Percentiles rank a stretch among this genome's conserved stretches.
Conservation (phyloP, 345 rosid genomes). For the Xanthoceras sorbifolium region DNA sequence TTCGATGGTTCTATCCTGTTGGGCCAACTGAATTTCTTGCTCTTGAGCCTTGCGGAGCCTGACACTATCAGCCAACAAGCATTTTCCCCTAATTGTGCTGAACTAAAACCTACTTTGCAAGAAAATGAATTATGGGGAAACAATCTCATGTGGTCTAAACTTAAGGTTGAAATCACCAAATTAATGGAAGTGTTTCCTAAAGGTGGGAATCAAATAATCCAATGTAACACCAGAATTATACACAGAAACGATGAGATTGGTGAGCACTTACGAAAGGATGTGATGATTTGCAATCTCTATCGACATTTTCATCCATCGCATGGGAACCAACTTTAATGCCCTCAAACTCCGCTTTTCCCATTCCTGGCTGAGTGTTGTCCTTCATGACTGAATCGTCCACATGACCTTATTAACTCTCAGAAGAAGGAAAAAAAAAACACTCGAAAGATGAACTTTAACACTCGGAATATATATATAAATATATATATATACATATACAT, state of each 20-base stretch:
- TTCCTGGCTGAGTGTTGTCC: conserved; percentile 16
- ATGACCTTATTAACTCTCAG: conserved; percentile 37
- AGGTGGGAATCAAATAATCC: not conserved
- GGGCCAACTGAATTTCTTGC: conserved; percentile 49
- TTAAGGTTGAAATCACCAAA: conserved; percentile 10
- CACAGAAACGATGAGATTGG: conserved; percentile 2
- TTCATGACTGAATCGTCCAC: conserved; percentile 27
- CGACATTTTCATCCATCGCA: conserved; percentile 27
- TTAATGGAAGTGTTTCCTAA: not conserved
- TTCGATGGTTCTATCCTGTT: conserved; percentile 50
- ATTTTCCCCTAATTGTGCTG: not conserved
- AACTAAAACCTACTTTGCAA: not conserved
- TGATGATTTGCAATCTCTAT: conserved; percentile 34
- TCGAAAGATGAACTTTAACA: conserved; percentile 40
- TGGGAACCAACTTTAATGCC: conserved; percentile 25
- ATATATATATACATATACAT: too few relatives aligned
- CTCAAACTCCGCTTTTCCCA: conserved; percentile 28
- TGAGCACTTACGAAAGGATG: conserved; percentile 37
- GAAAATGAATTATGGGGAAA: not conserved
- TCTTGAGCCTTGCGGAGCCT: conserved; percentile 47
- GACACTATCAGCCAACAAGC: conserved; percentile 18
- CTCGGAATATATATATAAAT: too few relatives aligned
- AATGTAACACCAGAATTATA: not conserved
- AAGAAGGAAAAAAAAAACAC: not conserved
- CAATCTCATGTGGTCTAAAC: not conserved